Base-by-base conservation (phyloP, 2,329 filamentous ascomycete species). In the Pseudogymnoascus sp. region DNA sequence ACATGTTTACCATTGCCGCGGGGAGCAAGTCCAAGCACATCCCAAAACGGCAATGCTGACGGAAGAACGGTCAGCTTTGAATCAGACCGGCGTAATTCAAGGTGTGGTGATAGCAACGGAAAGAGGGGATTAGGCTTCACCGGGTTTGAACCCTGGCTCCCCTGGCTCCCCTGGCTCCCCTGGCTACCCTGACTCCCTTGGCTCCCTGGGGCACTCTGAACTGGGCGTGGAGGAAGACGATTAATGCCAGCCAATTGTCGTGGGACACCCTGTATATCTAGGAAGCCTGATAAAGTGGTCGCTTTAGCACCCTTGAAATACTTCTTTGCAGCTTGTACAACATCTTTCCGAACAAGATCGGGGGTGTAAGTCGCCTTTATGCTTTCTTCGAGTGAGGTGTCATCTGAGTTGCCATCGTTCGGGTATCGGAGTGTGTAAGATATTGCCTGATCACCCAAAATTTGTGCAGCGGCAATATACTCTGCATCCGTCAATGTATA, bases 41-140 rank as follows among this genome's bases (percentile, higher is more conserved):
- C 90, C 91, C 90, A 95, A 69, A 94, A 96, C 0, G 81, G 77
- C 18, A 93, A 77, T 0, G 89, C 87, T 0, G 89, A 83, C 1
- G 90, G 88, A 21, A 93, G 77, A 39, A 95, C 78, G 9, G 91
- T 90, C 62, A 92, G 81, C 58, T 82, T 83, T 1, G 81, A 80
- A 39, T 91, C 87, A 18, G 85, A 83, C 60, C 90, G 81, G 58
- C 87, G 86, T 9, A 95, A 78, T 66, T 90, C 86, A 37, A 94
- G 76, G 68, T 89, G 87, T 1, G 90, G 89, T 0, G 85, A 78
- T 1, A 83, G 81, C 1, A 94, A 82, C 40, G 80, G 77, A 65
- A 88, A 88, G 2, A 87, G 74, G 64, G 79, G 82, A 60, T 74
- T 81, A 0, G 79, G 75, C 61, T 78, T 80, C 48, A 78, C 33